Evolutionary conservation across 495 filamentous ascomycete genomes (phyloP), one percentile per base, ranked within the genome.

Genomic region (Penicillium ochrochloron): DNA sequence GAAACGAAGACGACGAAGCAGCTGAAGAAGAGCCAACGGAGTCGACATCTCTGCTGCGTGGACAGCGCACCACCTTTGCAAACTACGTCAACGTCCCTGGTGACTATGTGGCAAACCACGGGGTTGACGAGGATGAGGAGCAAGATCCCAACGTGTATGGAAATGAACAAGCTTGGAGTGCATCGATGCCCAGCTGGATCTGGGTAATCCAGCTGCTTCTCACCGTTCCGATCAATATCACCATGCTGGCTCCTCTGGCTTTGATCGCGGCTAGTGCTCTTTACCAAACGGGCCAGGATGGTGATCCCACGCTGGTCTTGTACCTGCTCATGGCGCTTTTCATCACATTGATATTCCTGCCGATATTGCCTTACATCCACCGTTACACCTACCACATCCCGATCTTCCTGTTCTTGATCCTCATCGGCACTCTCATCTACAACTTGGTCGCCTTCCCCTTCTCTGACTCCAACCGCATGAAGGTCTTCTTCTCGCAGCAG

Each of bases 361-460:
- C 95, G 0, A 77, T 91, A 15, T 82, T 87, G 0, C 95, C 95
- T 0, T 97, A 94, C 68, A 84, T 96, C 23, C 94, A 98, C 74
- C 90, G 94, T 34, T 87, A 92, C 67, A 92, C 88, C 12, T 90
- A 90, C 68, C 92, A 96, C 62, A 79, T 98, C 37, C 94, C 95
- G 5, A 73, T 88, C 0, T 87, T 94, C 66, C 71, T 97, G 23
- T 81, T 96, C 52, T 73, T 89, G 10, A 78, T 97, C 33, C 91
- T 93, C 63, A 64, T 86, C 44, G 91, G 84, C 31, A 97, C 93
- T 14, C 74, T 94, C 34, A 86, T 94, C 68, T 98, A 96, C 81
- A 97, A 95, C 72, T 85, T 97, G 12, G 76, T 82, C 25, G 94
- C 91, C 7, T 97, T 97, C 75, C 95, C 95, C 1, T 98, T 97